These are phyloP conservation scores for Alloteropsis angusta DNA, from an alignment of 202 grass and related monocot species.

Conservation along the genomic window DNA sequence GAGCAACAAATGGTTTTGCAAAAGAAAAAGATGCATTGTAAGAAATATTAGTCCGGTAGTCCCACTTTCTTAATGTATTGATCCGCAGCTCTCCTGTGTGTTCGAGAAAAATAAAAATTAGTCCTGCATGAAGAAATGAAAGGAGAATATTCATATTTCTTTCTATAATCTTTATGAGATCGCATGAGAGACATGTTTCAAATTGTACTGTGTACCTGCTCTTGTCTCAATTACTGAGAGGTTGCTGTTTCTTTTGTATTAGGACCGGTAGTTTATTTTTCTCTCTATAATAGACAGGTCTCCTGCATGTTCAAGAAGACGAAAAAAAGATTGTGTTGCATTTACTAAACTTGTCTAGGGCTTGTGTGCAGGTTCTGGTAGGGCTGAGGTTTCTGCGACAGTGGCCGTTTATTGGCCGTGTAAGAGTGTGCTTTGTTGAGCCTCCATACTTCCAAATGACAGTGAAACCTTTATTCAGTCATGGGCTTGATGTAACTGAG, in stretches of 20 bases:
- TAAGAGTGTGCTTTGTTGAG: conserved; percentile 92
- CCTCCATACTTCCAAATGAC: conserved; percentile 98
- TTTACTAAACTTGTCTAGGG: neutral
- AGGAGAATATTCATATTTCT: neutral
- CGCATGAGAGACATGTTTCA: neutral
- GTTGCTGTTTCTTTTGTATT: too few relatives aligned
- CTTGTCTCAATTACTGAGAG: too few relatives aligned
- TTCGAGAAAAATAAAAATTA: neutral
- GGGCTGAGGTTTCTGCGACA: conserved; percentile 77
- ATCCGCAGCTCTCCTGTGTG: too few relatives aligned
- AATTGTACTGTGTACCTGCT: neutral
- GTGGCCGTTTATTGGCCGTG: conserved; percentile 84
- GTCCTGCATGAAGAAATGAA: neutral
- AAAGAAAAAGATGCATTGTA: neutral
- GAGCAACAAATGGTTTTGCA: neutral
- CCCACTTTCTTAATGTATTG: too few relatives aligned
- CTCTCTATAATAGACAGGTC: too few relatives aligned
- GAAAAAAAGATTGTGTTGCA: neutral
- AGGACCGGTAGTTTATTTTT: too few relatives aligned
- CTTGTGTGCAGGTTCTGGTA: conserved; percentile 62
- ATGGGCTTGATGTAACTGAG: conserved; percentile 91
- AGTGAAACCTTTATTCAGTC: conserved; percentile 83
- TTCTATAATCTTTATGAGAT: neutral
- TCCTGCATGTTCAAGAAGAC: too few relatives aligned
- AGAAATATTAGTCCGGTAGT: conserved; percentile 8